phyloP scores from a whole-genome alignment of 2,329 filamentous ascomycete species.

The Orbilia brochopaga region DNA sequence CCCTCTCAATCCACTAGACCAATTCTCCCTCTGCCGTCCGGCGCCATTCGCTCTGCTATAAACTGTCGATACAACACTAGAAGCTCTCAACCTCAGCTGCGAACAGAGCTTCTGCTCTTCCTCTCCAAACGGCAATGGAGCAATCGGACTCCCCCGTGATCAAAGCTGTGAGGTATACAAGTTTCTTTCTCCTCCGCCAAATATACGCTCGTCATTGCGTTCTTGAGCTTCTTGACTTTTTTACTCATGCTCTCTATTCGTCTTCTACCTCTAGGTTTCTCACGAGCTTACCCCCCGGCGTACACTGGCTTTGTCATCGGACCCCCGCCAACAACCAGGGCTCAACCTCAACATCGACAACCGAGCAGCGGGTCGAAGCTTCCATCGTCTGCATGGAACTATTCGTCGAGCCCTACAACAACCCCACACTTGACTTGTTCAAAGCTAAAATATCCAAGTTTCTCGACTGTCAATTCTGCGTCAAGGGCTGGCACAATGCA shows the following conservation, averaged over 20 bases:
- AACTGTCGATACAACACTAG: no score
- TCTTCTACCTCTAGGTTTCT: constrained; percentile 31
- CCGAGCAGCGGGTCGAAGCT: constrained; percentile 50
- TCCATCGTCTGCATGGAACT: constrained; percentile 52
- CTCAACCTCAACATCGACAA: constrained; percentile 13
- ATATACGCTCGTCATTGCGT: background rate
- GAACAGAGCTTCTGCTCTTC: background rate
- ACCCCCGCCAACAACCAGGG: constrained; percentile 39
- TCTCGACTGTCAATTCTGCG: constrained; percentile 53
- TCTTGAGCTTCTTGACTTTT: background rate
- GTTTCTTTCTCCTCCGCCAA: constrained; percentile 18
- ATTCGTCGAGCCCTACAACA: constrained; percentile 53
- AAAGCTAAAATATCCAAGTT: constrained; percentile 52
- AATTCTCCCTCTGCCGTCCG: no score
- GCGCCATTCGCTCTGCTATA: no score
- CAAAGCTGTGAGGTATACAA: constrained; percentile 38
- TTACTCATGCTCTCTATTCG: background rate
- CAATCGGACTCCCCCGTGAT: constrained; percentile 30
- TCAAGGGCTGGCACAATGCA: constrained; percentile 53
- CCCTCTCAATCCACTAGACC: no score
- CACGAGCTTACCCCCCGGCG: constrained; percentile 52
- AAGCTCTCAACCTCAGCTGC: no score
- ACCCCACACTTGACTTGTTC: constrained; percentile 53
- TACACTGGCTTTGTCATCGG: constrained; percentile 54
- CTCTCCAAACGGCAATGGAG: constrained; percentile 1